phyloP scores from a whole-genome alignment of 108 stramenopile species.

The Skeletonema marinoi region DNA sequence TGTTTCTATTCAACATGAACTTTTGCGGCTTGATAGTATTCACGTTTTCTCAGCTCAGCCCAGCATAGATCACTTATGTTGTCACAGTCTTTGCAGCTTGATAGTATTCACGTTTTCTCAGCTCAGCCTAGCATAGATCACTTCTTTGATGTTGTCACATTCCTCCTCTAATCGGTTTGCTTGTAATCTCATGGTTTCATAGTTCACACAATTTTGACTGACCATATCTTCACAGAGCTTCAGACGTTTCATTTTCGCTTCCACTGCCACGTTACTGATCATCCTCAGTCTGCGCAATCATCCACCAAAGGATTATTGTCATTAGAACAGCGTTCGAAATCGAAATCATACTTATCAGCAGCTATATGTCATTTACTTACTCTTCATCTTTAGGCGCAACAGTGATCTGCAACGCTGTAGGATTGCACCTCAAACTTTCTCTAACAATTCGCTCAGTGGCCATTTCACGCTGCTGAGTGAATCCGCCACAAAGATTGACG shows the following conservation, averaged over 20 bases:
- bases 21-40: not conserved
- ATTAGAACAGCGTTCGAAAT: not conserved
- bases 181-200: slow-evolving; percentile 62
- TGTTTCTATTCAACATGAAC: not conserved
- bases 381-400: slow-evolving; percentile 70
- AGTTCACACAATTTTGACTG: slow-evolving; percentile 61
- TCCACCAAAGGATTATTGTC: not conserved
- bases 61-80: slow-evolving; percentile 53
- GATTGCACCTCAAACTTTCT: slow-evolving; percentile 69
- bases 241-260: slow-evolving; percentile 62
- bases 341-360: not conserved
- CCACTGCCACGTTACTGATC: slow-evolving; percentile 49
- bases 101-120: not conserved
- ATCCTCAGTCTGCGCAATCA: slow-evolving; percentile 13
- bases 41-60: slow-evolving; percentile 15
- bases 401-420: slow-evolving; percentile 62
- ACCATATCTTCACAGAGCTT: slow-evolving; percentile 79
- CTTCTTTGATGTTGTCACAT: slow-evolving; percentile 56
- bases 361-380: not conserved
- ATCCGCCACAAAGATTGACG: slow-evolving; percentile 82
- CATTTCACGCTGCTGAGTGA: slow-evolving; percentile 79
- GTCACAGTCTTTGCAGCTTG: slow-evolving; percentile 32
- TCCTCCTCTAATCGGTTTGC: slow-evolving; percentile 61
- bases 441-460: slow-evolving; percentile 73
- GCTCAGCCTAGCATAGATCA: slow-evolving; percentile 41